These are phyloP conservation scores for Neurospora sp. DNA, from an alignment of 2,329 filamentous ascomycete species.

Conservation along the genomic window DNA sequence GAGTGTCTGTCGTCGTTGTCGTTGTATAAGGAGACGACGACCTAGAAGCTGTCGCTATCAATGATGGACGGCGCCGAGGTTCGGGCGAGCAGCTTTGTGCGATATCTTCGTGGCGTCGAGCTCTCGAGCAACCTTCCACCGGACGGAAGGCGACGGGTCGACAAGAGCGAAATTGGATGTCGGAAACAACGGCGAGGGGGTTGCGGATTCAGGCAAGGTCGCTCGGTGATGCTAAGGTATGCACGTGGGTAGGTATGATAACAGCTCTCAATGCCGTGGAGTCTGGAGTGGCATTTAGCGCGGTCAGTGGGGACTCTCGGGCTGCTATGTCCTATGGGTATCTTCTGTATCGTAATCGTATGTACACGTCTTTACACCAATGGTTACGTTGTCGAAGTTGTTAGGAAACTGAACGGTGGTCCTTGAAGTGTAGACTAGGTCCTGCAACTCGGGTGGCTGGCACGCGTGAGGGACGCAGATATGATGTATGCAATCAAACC, in stretches of 20 bases:
- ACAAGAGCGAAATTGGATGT: background rate
- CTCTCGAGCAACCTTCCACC: background rate
- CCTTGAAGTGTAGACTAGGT: background rate
- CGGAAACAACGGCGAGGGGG: background rate
- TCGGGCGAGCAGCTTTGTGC: background rate
- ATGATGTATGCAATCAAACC: background rate
- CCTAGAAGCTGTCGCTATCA: background rate
- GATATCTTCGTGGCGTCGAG: background rate
- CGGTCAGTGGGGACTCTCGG: background rate
- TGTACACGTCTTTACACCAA: background rate
- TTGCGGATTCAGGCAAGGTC: background rate
- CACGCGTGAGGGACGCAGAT: background rate
- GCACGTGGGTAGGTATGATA: background rate
- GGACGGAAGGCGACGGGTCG: background rate
- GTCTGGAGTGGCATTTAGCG: background rate
- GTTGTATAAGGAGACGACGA: background rate
- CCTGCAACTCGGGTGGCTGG: background rate
- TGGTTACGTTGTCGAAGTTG: background rate
- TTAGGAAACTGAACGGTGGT: background rate
- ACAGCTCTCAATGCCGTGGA: background rate
- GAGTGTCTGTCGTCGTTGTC: background rate
- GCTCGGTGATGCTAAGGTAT: background rate
- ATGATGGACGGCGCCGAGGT: background rate
- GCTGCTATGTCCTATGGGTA: background rate
- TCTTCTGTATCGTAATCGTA: background rate